phyloP scores from a whole-genome alignment of 73 alveolate species.

The Tetrahymena elliotti region DNA sequence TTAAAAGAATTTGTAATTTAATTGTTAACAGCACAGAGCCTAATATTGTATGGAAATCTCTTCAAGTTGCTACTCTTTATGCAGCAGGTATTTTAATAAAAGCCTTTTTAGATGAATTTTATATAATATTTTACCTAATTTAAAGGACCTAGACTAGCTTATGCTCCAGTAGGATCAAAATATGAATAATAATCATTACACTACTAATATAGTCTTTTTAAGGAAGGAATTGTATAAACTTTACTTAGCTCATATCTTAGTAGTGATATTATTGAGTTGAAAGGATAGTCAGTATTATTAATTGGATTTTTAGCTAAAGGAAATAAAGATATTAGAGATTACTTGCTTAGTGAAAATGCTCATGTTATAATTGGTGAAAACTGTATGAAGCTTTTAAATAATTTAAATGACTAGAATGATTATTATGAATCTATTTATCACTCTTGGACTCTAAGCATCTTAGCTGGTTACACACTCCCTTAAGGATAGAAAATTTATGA shows the following conservation, averaged over 20 bases:
- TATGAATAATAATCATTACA: neutral
- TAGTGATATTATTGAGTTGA: neutral
- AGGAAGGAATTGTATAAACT: neutral
- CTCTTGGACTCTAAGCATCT: neutral
- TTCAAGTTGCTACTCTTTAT: neutral
- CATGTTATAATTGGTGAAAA: neutral
- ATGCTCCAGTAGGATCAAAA: neutral
- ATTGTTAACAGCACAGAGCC: neutral
- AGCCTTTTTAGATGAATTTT: neutral
- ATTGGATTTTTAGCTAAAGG: neutral
- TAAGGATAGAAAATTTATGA: neutral
- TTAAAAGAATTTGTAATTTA: neutral
- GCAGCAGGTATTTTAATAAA: neutral
- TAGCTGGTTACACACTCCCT: neutral
- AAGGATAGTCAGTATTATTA: neutral
- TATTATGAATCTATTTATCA: neutral
- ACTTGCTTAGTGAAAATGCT: neutral
- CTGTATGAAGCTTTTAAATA: neutral
- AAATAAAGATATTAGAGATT: neutral
- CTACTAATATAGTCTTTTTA: neutral
- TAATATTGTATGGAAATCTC: neutral
- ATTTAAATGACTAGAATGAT: neutral
- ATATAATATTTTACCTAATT: too few relatives aligned
- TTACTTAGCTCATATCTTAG: neutral
- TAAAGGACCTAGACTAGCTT: neutral